Conservation (phyloP, 2,329 filamentous ascomycete species). For the Didymella glomerata region DNA sequence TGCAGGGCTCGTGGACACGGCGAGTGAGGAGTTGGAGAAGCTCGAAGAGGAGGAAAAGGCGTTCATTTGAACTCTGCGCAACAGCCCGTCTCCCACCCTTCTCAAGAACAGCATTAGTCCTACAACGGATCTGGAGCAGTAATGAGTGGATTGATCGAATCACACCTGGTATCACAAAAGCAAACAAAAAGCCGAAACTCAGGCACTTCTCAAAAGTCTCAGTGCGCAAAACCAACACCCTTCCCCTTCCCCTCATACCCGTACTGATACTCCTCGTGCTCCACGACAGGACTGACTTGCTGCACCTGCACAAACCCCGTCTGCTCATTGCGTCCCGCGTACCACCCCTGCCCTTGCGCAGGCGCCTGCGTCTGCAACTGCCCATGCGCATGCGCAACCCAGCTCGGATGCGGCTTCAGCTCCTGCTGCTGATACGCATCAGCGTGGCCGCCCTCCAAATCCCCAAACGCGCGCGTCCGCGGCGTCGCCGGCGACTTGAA, state of each 20-base stretch:
- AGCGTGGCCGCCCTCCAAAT: constrained; percentile 32
- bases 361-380: neutral
- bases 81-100: neutral
- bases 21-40: constrained; percentile 29
- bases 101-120: neutral
- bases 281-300: constrained; percentile 30
- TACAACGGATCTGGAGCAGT: neutral
- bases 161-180: constrained; percentile 22
- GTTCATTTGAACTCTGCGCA: constrained; percentile 3
- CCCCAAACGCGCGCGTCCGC: constrained; percentile 45
- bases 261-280: constrained; percentile 35
- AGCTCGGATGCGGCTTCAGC: constrained; percentile 10
- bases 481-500: constrained; percentile 44
- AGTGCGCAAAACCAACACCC: constrained; percentile 24
- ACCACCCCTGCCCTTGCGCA: constrained; percentile 3
- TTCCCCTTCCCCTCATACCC: constrained; percentile 34
- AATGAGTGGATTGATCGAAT: constrained; percentile 21
- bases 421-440: constrained; percentile 1
- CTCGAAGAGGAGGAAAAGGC: constrained; percentile 17
- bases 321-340: constrained; percentile 25
- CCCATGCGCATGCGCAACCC: constrained; percentile 17
- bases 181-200: neutral
- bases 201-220: neutral
- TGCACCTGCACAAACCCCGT: constrained; percentile 24
- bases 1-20: constrained; percentile 38